Evolutionary conservation across 2,329 filamentous ascomycete species (phyloP), one percentile per base, ranked within the genome.

Genomic region (Clarireedia paspali): DNA sequence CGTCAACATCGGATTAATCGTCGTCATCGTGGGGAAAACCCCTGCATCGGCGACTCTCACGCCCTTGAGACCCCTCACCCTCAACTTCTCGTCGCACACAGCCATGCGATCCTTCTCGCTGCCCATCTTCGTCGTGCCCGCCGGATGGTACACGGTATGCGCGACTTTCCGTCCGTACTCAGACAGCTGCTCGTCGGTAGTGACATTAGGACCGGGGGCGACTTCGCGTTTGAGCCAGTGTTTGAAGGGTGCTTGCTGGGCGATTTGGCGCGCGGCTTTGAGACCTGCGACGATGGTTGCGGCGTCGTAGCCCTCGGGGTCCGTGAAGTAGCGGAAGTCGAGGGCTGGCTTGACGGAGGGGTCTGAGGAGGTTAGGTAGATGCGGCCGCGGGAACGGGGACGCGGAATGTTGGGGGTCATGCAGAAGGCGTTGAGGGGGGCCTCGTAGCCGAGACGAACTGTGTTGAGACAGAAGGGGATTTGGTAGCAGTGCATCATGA

Each of bases 401-500:
- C 85, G 84, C 53, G 80, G 80, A 26, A 83, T 78, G 58, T 82
- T 81, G 44, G 76, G 77, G 0, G 77, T 75, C 61, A 78, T 78
- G 57, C 79, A 72, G 14, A 80, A 78, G 50, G 82, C 73, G 62
- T 83, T 77, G 56, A 74, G 69, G 3, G 72, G 70, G 1, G 63
- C 65, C 27, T 67, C 66, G 68, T 84, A 95, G 63, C 90, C 90
- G 10, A 96, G 79, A 42, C 88, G 84, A 55, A 80, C 75, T 1
- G 90, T 96, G 79, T 95, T 95, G 64, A 91, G 82, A 60, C 85
- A 88, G 74, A 95, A 95, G 53, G 90, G 90, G 63, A 95, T 95
- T 74, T 95, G 91, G 77, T 95, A 95, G 80, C 90, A 95, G 76
- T 95, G 90, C 87, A 94, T 94, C 91, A 95, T 95, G 67, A 95